Percentiles rank a stretch among this genome's conserved stretches.
Evolutionary conservation across 2,329 filamentous ascomycete species (phyloP).

Genomic region (Curvularia sp.): DNA sequence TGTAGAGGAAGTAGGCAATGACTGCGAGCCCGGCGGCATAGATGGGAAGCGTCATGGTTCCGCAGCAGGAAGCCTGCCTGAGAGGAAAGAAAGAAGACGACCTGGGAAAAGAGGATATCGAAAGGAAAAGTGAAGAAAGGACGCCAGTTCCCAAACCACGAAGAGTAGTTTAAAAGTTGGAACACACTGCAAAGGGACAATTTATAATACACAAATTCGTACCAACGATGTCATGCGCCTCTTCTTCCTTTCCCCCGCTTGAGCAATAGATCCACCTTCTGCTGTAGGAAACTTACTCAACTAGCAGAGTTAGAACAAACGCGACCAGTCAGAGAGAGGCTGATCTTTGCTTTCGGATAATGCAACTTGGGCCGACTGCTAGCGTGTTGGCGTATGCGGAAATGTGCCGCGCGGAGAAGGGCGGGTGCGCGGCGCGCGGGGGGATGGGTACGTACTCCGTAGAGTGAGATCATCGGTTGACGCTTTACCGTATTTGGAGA

Average conservation of each 20-base stretch:
- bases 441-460: neutral
- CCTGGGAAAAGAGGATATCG: too few species aligned
- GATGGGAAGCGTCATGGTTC: conserved; percentile 50
- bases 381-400: conserved; percentile 7
- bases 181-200: too few species aligned
- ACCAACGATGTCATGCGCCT: neutral
- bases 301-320: too few species aligned
- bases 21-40: conserved; percentile 52
- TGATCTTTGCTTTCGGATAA: too few species aligned
- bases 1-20: conserved; percentile 50
- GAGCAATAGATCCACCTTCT: too few species aligned
- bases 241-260: neutral
- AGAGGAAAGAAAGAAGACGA: neutral
- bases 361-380: neutral
- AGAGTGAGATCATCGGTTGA: conserved; percentile 14
- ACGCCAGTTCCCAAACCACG: neutral
- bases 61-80: too few species aligned
- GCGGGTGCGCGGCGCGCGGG: conserved; percentile 4
- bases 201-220: too few species aligned
- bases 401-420: neutral
- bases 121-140: neutral
- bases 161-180: too few species aligned
- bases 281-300: too few species aligned
- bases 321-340: too few species aligned
- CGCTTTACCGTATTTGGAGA: neutral